Evolutionary conservation across 2,329 filamentous ascomycete species (phyloP).

Genomic region (Cladophialophora chaetospira): DNA sequence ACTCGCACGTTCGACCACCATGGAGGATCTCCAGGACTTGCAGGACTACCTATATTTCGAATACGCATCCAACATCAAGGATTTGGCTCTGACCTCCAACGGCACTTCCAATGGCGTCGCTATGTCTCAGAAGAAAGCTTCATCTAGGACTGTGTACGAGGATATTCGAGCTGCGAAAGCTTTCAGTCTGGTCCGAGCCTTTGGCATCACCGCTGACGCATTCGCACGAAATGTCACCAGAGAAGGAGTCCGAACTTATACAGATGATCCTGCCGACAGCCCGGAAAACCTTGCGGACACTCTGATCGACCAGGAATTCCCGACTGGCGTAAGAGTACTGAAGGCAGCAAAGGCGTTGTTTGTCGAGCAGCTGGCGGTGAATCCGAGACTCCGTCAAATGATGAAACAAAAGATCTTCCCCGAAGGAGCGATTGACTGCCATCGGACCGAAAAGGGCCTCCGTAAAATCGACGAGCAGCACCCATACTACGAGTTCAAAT

Average conservation of each 20-base stretch:
- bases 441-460: conserved; percentile 89
- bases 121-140: conserved; percentile 77
- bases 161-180: conserved; percentile 78
- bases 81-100: conserved; percentile 66
- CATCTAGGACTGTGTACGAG: conserved; percentile 78
- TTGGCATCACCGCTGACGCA: conserved; percentile 85
- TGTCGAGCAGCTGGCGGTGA: conserved; percentile 84
- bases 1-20: conserved; percentile 75
- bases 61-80: conserved; percentile 80
- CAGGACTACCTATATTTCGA: conserved; percentile 97
- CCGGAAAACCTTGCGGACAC: conserved; percentile 87
- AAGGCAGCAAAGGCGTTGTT: conserved; percentile 83
- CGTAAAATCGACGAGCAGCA: conserved; percentile 93
- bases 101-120: conserved; percentile 64
- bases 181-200: conserved; percentile 80
- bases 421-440: conserved; percentile 80
- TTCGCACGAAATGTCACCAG: conserved; percentile 84
- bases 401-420: conserved; percentile 82
- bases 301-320: conserved; percentile 70
- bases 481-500: conserved; percentile 97
- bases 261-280: conserved; percentile 77
- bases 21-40: conserved; percentile 94
- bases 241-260: conserved; percentile 74
- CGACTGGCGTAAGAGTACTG: conserved; percentile 73
- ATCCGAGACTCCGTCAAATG: conserved; percentile 84